Conservation (phyloP, 2,329 filamentous ascomycete species). For the Cytospora paraplurivora region DNA sequence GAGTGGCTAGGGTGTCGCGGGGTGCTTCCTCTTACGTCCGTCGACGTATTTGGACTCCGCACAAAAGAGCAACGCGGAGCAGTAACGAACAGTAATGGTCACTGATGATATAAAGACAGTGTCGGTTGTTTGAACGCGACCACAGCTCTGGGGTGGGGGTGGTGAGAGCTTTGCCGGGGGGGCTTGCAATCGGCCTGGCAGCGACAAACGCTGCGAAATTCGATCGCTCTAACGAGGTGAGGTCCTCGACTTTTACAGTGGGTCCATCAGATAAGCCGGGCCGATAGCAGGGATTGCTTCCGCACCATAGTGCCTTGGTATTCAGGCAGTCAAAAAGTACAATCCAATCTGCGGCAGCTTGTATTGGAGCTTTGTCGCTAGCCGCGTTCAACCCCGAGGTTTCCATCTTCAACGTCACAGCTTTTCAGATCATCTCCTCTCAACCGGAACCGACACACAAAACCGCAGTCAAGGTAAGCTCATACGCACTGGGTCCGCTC, state of each 20-base stretch:
- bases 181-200: not conserved
- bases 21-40: not conserved
- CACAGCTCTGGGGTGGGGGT: not conserved
- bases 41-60: not conserved
- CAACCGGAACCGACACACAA: conserved; percentile 9
- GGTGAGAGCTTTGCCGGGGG: not conserved
- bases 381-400: conserved; percentile 11
- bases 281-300: conserved; percentile 7
- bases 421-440: conserved; percentile 5
- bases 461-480: conserved; percentile 17
- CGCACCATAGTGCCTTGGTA: conserved; percentile 3
- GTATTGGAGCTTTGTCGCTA: conserved; percentile 19
- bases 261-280: not conserved
- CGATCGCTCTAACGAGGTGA: conserved; percentile 1
- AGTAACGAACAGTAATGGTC: not conserved
- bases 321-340: conserved; percentile 13
- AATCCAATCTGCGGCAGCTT: not conserved
- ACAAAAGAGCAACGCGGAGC: no score
- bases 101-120: not conserved
- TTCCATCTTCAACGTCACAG: conserved; percentile 28
- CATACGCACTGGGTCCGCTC: conserved; percentile 33
- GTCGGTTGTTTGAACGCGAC: not conserved
- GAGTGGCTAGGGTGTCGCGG: not conserved
- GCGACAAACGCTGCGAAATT: conserved; percentile 1
- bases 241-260: conserved; percentile 1